Evolutionary conservation across 2,329 filamentous ascomycete species (phyloP).

Genomic region (Pseudopyricularia cyperi): DNA sequence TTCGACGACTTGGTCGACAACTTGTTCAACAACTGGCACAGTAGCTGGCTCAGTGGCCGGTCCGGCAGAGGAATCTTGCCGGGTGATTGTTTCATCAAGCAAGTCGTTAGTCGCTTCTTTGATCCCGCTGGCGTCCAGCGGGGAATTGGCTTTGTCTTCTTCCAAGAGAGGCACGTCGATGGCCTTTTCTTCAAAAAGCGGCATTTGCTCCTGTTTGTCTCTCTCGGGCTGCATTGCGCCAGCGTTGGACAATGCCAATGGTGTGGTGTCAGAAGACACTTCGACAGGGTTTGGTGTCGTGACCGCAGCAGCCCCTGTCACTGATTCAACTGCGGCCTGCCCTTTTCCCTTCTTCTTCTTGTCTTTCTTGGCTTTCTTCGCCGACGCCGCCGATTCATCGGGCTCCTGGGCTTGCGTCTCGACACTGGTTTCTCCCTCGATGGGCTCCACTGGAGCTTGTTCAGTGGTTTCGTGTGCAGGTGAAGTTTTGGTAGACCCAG

Average conservation of each 20-base stretch:
- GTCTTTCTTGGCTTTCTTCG: slow-evolving; percentile 4
- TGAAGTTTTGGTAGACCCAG: background rate
- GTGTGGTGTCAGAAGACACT: background rate
- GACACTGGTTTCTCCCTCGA: background rate
- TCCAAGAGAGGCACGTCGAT: background rate
- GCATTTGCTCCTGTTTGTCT: background rate
- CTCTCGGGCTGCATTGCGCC: background rate
- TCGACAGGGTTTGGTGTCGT: background rate
- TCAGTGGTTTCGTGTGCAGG: background rate
- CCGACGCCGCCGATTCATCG: background rate
- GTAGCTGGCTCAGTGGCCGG: no score
- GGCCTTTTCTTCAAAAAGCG: background rate
- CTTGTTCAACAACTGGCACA: no score
- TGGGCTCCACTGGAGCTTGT: background rate
- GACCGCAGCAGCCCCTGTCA: background rate
- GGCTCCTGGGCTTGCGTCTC: background rate
- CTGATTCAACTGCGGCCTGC: background rate
- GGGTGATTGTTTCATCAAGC: background rate
- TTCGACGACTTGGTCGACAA: no score
- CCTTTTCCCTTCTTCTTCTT: slow-evolving; percentile 9
- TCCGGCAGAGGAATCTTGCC: background rate
- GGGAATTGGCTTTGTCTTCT: background rate
- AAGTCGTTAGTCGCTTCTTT: background rate
- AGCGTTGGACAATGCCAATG: background rate
- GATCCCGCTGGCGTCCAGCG: background rate